Evolutionary conservation across 164 flowering plant genomes (phyloP), one percentile per base, ranked within the genome.

Genomic region (Echeveria elegans): DNA sequence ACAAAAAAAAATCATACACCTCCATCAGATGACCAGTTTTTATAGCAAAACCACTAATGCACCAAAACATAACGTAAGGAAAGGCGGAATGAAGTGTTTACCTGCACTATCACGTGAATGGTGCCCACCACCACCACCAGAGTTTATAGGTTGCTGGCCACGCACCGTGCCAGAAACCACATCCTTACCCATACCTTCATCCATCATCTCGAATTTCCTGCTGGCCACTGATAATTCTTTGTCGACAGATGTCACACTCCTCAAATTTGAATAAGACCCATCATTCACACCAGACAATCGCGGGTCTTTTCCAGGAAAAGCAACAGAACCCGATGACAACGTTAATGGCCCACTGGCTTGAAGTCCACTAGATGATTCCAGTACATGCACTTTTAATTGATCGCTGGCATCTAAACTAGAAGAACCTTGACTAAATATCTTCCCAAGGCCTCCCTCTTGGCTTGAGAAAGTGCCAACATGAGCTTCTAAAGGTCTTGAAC

Each of bases 111-210:
- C 74, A 45, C 58, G 69, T 26, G 84, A 78, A 63, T 70, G 63
- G 61, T 82, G 78, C 75, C n/a, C n/a, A n/a, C n/a, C n/a, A n/a
- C 83, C 80, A 66, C 72, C 72, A 30, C 79, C 73, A 52, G 78
- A 47, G 71, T 74, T 81, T 32, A 63, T 56, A 5, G 75, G 68
- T 41, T 74, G 63, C 34, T 80, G 88, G 34, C 75, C 76, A 16
- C 50, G 78, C 37, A 76, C 81, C 8, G 43, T 5, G 31, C 81
- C 58, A 62, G 72, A 50, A 37, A 43, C 74, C 50, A 71, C 63
- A 64, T 63, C 78, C 70, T 79, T 78, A 10, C 40, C 63, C 37
- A 68, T 65, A 23, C 64, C 78, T 65, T 74, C 80, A 60, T 66
- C 73, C 73, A 72, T 77, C 32, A 75, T 58, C 8, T 72, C 70